Percentiles rank a stretch among this genome's conserved stretches.
Evolutionary conservation across 352 stramenopile species (phyloP).

Genomic region (Halophytophthora polymorphica): DNA sequence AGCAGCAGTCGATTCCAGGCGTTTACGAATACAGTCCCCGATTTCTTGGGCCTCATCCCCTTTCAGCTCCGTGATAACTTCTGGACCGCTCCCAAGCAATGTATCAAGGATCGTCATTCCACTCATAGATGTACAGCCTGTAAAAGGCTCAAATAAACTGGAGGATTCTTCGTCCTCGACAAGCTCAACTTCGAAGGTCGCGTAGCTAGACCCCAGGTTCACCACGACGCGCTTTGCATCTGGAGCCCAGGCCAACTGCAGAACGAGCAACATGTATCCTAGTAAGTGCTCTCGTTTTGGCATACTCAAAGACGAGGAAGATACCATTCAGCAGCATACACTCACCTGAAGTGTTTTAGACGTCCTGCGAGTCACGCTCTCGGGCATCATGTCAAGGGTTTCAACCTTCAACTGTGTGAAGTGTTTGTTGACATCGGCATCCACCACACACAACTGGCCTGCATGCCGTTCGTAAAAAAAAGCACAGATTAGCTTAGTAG

Average conservation of each 20-base stretch:
- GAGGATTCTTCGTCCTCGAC: background rate
- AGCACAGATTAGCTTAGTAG: background rate
- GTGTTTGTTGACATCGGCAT: background rate
- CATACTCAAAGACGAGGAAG: background rate
- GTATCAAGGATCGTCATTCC: no score
- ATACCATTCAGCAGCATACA: background rate
- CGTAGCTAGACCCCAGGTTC: constrained; percentile 8
- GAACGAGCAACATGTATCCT: background rate
- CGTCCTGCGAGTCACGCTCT: constrained; percentile 19
- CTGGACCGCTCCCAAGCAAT: background rate
- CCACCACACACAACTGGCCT: constrained; percentile 28
- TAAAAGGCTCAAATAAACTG: background rate
- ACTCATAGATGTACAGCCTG: no score
- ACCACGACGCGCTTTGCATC: constrained; percentile 14
- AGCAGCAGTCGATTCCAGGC: background rate
- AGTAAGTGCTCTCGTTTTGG: background rate
- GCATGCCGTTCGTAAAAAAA: background rate
- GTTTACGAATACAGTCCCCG: constrained; percentile 4
- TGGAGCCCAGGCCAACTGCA: constrained; percentile 19
- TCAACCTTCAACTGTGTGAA: constrained; percentile 16
- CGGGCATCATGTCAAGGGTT: constrained; percentile 15
- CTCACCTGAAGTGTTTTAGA: constrained; percentile 14
- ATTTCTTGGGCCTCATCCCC: constrained; percentile 5
- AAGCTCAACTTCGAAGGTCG: constrained; percentile 17
- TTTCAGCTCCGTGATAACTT: constrained; percentile 1